A percentile compares a stretch with the other conserved stretches of the same genome.
These are phyloP conservation scores for Scheffersomyces parashehatae DNA, from an alignment of 1,139 yeast genomes.

Conservation along the genomic window DNA sequence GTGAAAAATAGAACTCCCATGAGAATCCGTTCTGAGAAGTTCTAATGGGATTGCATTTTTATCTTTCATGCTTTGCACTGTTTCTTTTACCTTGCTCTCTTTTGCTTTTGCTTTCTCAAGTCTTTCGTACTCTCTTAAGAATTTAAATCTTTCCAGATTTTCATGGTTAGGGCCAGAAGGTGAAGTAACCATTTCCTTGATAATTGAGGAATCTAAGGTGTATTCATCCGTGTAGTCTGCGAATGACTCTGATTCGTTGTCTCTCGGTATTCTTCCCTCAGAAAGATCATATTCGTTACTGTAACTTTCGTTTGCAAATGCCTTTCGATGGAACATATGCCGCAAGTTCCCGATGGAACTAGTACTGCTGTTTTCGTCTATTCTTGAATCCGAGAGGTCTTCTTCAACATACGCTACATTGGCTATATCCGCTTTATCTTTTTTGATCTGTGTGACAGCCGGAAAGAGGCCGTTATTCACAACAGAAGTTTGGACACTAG, in stretches of 20 bases:
- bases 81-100: conserved; percentile 10
- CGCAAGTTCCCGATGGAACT: conserved; percentile 3
- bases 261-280: conserved; percentile 2
- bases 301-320: neutral
- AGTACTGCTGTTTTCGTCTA: neutral
- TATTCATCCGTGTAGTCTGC: conserved; percentile 9
- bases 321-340: conserved; percentile 1
- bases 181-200: conserved; percentile 21
- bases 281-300: conserved; percentile 6
- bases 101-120: conserved; percentile 12
- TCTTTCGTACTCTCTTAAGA: conserved; percentile 27
- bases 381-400: neutral
- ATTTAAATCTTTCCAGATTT: conserved; percentile 29
- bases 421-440: neutral
- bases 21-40: conserved; percentile 16
- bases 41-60: conserved; percentile 29
- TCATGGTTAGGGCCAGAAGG: conserved; percentile 9
- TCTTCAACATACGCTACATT: neutral
- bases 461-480: conserved; percentile 1
- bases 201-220: conserved; percentile 29
- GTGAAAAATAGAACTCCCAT: conserved; percentile 29
- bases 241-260: no score
- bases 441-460: neutral
- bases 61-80: conserved; percentile 14
- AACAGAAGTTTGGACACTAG: neutral